phyloP scores from a whole-genome alignment of 2,329 filamentous ascomycete genomes.

The Metarhizium anisopliae region DNA sequence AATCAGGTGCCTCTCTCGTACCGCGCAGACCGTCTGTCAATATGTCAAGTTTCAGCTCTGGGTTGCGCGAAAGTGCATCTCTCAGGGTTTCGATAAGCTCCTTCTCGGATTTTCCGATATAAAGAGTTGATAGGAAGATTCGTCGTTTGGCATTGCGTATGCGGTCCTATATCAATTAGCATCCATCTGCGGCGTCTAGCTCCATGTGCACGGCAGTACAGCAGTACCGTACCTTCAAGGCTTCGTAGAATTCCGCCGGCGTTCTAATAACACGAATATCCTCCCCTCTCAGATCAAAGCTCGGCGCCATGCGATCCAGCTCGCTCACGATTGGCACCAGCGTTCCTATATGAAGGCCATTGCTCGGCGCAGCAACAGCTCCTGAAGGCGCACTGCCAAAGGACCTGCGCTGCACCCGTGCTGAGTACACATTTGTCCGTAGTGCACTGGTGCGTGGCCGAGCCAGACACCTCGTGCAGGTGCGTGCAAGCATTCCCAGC shows the following conservation, averaged over 20 bases:
- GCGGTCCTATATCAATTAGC: conserved; percentile 47
- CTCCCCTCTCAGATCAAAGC: conserved; percentile 75
- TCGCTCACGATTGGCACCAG: conserved; percentile 55
- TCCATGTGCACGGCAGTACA: background rate
- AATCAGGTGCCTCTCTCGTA: conserved; percentile 77
- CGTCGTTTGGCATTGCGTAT: conserved; percentile 70
- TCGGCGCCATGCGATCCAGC: conserved; percentile 81
- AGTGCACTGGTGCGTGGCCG: conserved; percentile 10
- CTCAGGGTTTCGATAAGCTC: conserved; percentile 77
- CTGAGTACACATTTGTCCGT: conserved; percentile 9
- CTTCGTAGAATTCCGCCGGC: conserved; percentile 84
- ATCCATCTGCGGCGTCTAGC: background rate
- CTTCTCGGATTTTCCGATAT: conserved; percentile 87
- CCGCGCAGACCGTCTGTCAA: conserved; percentile 86
- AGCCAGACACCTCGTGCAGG: conserved; percentile 23
- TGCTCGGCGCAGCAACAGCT: conserved; percentile 18
- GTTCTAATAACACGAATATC: conserved; percentile 72
- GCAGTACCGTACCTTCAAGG: conserved; percentile 61
- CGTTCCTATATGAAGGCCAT: conserved; percentile 23
- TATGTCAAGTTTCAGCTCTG: conserved; percentile 73
- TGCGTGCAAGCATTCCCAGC: conserved; percentile 23
- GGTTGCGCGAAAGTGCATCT: conserved; percentile 64
- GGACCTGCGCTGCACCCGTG: conserved; percentile 28
- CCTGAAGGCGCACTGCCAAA: conserved; percentile 28
- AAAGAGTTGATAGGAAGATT: conserved; percentile 91